Base-by-base conservation (phyloP, 352 stramenopile genomes). In the Globisporangium spinosum region DNA sequence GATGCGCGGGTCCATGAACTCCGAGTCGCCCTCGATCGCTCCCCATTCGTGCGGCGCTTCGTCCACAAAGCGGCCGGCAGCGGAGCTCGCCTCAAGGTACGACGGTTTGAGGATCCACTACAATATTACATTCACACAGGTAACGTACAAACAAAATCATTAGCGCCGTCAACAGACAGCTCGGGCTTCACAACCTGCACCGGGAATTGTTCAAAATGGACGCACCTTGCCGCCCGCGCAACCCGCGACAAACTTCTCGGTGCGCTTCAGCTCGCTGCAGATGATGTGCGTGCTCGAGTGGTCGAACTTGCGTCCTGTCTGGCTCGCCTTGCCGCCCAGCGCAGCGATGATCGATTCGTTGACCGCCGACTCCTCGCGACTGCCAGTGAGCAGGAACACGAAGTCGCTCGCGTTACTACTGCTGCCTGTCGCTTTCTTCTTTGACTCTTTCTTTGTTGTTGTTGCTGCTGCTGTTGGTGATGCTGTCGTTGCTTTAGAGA, bases 91-190 rank as follows among this genome's bases (percentile, higher is more conserved):
- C 20, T 89, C 77, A 23, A 96, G 58, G 60, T 89, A 96, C n/a
- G 87, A 91, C 43, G 86, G 87, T 65, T 90, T 91, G 10, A 96
- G 64, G 68, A 96, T 93, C 89, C 89, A 96, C 85, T 95, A 62
- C 27, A 60, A 17, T 51, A 27, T 51, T 23, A 17, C 54, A 27
- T 51, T 23, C 17, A 51, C 43, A 51, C 43, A 73, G 1, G 57
- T 10, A 65, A 0, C 29, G 25, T 23, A 38, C 67, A 70, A 34
- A 62, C 47, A 55, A 40, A 62, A 6, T 13, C 7, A 20, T 29
- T 45, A 54, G 32, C 32, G 10, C 23, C 2, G 5, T 32, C 4
- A 70, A 13, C 34, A 58, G 1, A 17, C 27, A 25, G 10, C 27
- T 27, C 57, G 23, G 2, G 4, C 29, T 20, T 23, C 22, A 12